A percentile compares a stretch with the other conserved stretches of the same genome.
phyloP scores from a whole-genome alignment of 768 basidiomycete species.

The Boletus tomentosulus region DNA sequence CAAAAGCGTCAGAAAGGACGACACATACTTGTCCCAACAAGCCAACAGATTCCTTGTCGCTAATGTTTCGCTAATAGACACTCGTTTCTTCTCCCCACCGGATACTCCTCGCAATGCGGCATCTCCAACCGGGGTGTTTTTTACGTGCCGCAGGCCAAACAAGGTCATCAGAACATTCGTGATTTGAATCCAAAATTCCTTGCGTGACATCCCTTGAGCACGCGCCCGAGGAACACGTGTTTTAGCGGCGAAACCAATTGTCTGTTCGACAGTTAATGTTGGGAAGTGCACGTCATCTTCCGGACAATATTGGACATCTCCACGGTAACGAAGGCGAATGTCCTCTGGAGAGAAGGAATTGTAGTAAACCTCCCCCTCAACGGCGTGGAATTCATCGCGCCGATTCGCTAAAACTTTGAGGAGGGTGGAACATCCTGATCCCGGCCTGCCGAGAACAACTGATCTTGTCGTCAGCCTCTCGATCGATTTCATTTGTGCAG shows the following conservation, averaged over 20 bases:
- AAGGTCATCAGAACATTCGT: constrained; percentile 56
- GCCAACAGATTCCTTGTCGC: constrained; percentile 70
- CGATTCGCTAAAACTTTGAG: constrained; percentile 80
- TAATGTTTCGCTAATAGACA: constrained; percentile 70
- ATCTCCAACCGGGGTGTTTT: constrained; percentile 76
- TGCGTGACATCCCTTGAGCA: constrained; percentile 38
- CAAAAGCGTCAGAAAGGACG: constrained; percentile 14
- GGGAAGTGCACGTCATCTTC: constrained; percentile 8
- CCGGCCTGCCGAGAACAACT: constrained; percentile 86
- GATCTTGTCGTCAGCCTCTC: constrained; percentile 1
- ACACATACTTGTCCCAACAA: constrained; percentile 66
- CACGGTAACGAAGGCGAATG: constrained; percentile 62
- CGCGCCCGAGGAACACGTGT: constrained; percentile 64
- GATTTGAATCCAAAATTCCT: constrained; percentile 14
- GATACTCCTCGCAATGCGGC: constrained; percentile 69
- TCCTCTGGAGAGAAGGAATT: constrained; percentile 68
- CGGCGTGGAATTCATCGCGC: constrained; percentile 58
- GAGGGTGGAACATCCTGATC: constrained; percentile 80
- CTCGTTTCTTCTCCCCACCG: constrained; percentile 80
- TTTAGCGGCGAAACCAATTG: constrained; percentile 63
- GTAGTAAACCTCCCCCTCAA: constrained; percentile 71
- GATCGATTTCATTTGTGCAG: background rate
- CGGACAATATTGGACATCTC: constrained; percentile 77
- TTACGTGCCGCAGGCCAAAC: constrained; percentile 73
- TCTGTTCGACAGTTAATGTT: constrained; percentile 71